Base-by-base conservation (phyloP, 2,329 filamentous ascomycete species). In the Calonectria pseudoreteaudii region DNA sequence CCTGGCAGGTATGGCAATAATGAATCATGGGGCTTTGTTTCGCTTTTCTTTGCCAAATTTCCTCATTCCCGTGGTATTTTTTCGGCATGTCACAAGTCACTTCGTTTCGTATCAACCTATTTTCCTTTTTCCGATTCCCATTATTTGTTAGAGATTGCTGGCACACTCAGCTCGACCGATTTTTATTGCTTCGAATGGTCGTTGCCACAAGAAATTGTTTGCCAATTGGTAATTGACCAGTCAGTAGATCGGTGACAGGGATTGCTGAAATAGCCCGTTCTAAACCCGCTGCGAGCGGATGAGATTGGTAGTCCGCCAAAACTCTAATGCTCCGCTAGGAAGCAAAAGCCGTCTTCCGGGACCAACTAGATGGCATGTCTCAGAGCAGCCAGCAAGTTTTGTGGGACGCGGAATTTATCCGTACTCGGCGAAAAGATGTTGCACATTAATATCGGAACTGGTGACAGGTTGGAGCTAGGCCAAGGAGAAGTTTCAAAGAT, bases 341-440 rank as follows among this genome's bases (percentile, higher is more conserved):
- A 62, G 34, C 26, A 26, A 28, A 16, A 13, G 23, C 23, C 14
- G 23, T 10, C 34, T 41, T 62, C 56, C 56, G 56, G 34, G 18
- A 41, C 36, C 34, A 62, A 62, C 56, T 36, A 62, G 23, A 4
- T 16, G 13, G 7, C 14, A 23, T 41, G 34, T 5, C 26, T 62
- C n/a, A 2, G 16, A 20, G 23, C 4, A 34, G 20, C n/a, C 31
- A 18, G 56, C 34, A 20, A 18, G 36, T 28, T 41, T 62, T 62
- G 56, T 62, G 56, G 56, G 56, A 62, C 56, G 56, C 56, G 56
- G 56, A 62, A 62, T 62, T 41, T 10, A 3, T 28, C 56, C 56
- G 56, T 62, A n/a, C 14, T 13, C 8, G 26, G 31, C 23, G 52
- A 31, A 4, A 18, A 23, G n/a, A 38, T 60, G 31, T 60, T 41